Base-by-base conservation (phyloP, 306 rosid species). In the Lathyrus sativus region DNA sequence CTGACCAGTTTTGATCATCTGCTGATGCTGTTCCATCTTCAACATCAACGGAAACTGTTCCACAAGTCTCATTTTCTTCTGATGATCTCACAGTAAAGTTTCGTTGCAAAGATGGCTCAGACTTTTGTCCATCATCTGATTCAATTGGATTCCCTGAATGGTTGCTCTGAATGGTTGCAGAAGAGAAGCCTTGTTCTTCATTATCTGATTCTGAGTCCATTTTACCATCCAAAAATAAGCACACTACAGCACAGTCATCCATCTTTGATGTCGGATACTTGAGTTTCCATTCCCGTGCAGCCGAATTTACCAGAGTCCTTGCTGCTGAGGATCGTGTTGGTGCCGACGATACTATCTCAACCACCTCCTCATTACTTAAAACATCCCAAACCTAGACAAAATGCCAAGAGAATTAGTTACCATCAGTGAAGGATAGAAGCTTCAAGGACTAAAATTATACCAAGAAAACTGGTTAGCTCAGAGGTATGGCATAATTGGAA, bases 231-330 rank as follows among this genome's bases (percentile, higher is more conserved):
- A 95, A 67, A 78, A 87, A 95, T 59, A 95, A 62, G 80, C 99
- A 95, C 43, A 90, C 95, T 4, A 95, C 99, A 46, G 99, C 97
- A 71, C 99, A 95, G 74, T 95, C 99, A 42, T 95, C 99, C 99
- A 95, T 95, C 75, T 90, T 95, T 1, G 99, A 95, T 18, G 97
- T 95, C 0, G 99, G 99, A 77, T 90, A 95, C 60, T 95, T 95
- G 37, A 90, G 97, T 61, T 88, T 90, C 99, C 99, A 95, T 79
- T 88, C 97, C 0, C 89, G 89, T 22, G 97, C 96, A 26, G 99
- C 99, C 11, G 97, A 86, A 71, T 95, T 89, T 29, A 91, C 97
- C 77, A 95, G 69, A 49, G 76, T 84, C 76, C 96, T 90, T 8
- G 99, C 96, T 1, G 99, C 97, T 0, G 95, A 80, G 33, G 97